Percentiles rank a stretch among this genome's conserved stretches.
Evolutionary conservation across 2,329 filamentous ascomycete species (phyloP).

Genomic region (Furcasterigmium furcatum): DNA sequence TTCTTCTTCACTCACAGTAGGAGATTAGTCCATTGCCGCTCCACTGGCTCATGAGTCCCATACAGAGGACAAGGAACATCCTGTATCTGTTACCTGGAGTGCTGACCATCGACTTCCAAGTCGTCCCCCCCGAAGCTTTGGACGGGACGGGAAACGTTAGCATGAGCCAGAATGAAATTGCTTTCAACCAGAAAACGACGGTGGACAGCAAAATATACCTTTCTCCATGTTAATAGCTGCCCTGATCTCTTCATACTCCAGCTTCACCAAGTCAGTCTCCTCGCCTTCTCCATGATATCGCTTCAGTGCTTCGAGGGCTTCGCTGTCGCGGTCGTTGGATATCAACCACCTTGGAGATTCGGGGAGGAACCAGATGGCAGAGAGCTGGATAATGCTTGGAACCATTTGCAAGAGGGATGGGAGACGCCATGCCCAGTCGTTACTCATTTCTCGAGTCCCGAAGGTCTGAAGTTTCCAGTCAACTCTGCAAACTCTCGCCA

Average conservation of each 20-base stretch:
- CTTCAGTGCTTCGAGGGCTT: constrained; percentile 46
- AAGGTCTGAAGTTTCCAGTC: too few relatives aligned
- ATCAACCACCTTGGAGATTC: constrained; percentile 29
- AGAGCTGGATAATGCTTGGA: constrained; percentile 15
- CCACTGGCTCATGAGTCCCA: constrained; percentile 41
- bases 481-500: too few relatives aligned
- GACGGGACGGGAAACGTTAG: constrained; percentile 16
- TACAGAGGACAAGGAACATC: constrained; percentile 35
- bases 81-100: constrained; percentile 34
- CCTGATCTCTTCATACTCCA: constrained; percentile 47
- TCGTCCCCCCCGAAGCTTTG: constrained; percentile 25
- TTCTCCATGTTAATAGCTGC: constrained; percentile 38
- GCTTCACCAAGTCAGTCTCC: constrained; percentile 39
- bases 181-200: neutral
- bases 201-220: constrained; percentile 23
- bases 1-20: constrained; percentile 15
- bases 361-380: constrained; percentile 11
- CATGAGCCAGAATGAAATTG: too few relatives aligned
- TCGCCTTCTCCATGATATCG: constrained; percentile 53
- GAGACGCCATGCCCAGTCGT: constrained; percentile 1
- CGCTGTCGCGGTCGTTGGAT: constrained; percentile 40
- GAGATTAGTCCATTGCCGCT: constrained; percentile 24
- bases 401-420: constrained; percentile 16
- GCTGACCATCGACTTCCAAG: constrained; percentile 27
- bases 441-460: constrained; percentile 2